Evolutionary conservation across 2,329 filamentous ascomycete species (phyloP), one percentile per base, ranked within the genome.

Genomic region (Sporothrix dimorphospora): DNA sequence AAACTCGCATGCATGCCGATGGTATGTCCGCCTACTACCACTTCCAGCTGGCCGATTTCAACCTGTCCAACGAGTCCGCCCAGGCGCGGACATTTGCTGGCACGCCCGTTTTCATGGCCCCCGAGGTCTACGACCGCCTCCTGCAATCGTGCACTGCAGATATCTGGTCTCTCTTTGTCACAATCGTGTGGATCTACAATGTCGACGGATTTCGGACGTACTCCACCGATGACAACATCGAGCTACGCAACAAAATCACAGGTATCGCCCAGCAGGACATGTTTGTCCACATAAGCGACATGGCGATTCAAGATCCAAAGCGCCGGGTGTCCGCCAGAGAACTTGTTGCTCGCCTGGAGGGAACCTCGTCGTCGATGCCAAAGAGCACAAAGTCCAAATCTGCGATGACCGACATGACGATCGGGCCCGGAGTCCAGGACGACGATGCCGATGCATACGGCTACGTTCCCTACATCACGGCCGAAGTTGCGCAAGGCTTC

Each of bases 1-100:
- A 96, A 40, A 83, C 97, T 21, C 70, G 45, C 6, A 4, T 74
- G 24, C 69, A 75, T 38, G 42, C 69, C 3, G 74, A 77, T 24
- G 72, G 66, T 4, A 73, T 74, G 16, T 73, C 72, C 14, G 65
- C 74, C 2, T 77, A 75, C 61, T 76, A 76, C 42, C 90, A 91
- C 72, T 91, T 97, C 74, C 98, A 98, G 81, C 84, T 99, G 74
- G 96, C 94, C 14, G 96, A 99, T 81, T 99, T 99, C 81, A 96
- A 96, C 53, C 86, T 99, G 38, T 94, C 96, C 47, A 98, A 98
- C 42, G 75, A 76, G n/a, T 74, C 73, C 0, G 74, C 69, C 1
- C 4, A 73, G 4, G 78, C 78, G 3, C 69, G 59, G 1, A 78
- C 77, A 1, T 72, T 73, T 3, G 77, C 75, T 0, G 78, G 78